Percentiles rank a stretch among this genome's conserved stretches.
Evolutionary conservation across 2,329 filamentous ascomycete species (phyloP).

Genomic region (Fusarium sp.): DNA sequence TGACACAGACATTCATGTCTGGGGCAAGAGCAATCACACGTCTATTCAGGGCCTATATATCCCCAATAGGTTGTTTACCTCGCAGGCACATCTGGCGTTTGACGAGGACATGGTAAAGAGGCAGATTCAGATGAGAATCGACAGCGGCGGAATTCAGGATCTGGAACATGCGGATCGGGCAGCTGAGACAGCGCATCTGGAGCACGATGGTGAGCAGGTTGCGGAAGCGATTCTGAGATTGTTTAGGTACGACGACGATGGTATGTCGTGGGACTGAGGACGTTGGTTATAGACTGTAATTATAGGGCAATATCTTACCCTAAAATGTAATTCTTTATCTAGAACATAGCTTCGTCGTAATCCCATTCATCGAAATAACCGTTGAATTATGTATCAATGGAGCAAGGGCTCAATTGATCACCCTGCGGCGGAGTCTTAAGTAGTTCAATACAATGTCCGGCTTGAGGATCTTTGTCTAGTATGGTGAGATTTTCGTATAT

Average conservation of each 20-base stretch:
- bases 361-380: no score
- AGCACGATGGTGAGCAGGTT: conserved; percentile 80
- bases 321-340: not conserved
- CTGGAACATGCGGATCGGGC: conserved; percentile 74
- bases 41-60: conserved; percentile 82
- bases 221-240: conserved; percentile 76
- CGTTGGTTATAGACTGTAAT: not conserved
- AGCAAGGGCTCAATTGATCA: no score
- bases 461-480: no score
- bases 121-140: conserved; percentile 72
- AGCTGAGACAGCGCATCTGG: conserved; percentile 70
- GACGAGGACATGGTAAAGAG: conserved; percentile 76
- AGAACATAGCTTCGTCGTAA: not conserved
- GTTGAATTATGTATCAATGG: no score
- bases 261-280: conserved; percentile 47
- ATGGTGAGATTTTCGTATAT: no score
- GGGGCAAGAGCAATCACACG: conserved; percentile 77
- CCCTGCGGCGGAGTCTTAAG: no score
- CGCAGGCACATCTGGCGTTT: conserved; percentile 87
- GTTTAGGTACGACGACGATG: conserved; percentile 65
- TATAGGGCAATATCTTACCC: not conserved
- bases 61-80: conserved; percentile 74
- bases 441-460: no score
- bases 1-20: conserved; percentile 63
- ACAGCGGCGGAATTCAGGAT: conserved; percentile 73